Percentiles rank a stretch among this genome's conserved stretches.
Conservation (phyloP, 2,329 filamentous ascomycete species). For the Fusarium circinatum region DNA sequence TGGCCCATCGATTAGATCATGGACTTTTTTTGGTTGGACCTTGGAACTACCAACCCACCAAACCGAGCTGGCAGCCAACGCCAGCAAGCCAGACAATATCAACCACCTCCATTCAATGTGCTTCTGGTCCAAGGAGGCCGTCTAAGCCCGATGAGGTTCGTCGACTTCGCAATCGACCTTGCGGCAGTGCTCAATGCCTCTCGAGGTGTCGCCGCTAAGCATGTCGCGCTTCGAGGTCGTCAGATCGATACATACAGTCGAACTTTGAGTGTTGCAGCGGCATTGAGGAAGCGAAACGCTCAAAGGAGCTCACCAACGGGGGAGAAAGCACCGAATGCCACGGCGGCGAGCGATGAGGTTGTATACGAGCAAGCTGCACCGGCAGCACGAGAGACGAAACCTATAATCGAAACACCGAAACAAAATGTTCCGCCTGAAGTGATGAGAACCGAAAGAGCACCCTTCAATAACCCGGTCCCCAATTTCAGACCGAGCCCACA, state of each 20-base stretch:
- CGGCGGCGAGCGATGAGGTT: conserved; percentile 2
- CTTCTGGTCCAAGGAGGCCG: conserved; percentile 37
- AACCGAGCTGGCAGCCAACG: conserved; percentile 31
- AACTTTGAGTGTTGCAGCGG: conserved; percentile 56
- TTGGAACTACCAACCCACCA: conserved; percentile 21
- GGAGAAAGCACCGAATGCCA: background rate
- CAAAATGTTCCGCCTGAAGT: conserved; percentile 12
- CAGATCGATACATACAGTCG: conserved; percentile 63
- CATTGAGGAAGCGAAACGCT: conserved; percentile 45
- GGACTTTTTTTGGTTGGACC: conserved; percentile 32
- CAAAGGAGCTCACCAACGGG: conserved; percentile 4
- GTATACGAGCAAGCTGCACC: conserved; percentile 26
- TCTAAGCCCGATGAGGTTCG: conserved; percentile 63
- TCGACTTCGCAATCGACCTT: conserved; percentile 74
- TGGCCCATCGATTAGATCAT: conserved; percentile 43
- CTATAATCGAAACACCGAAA: conserved; percentile 10
- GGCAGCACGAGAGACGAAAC: conserved; percentile 10
- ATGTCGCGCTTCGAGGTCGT: conserved; percentile 65
- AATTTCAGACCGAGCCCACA: conserved; percentile 19
- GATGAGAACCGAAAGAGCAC: background rate
- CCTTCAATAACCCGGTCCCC: conserved; percentile 13
- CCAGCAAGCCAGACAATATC: conserved; percentile 26
- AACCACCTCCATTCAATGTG: conserved; percentile 35
- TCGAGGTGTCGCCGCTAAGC: conserved; percentile 72
- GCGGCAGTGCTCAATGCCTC: conserved; percentile 76